These are phyloP conservation scores for Populus pruinosa DNA, from an alignment of 345 rosid species.

Conservation along the genomic window DNA sequence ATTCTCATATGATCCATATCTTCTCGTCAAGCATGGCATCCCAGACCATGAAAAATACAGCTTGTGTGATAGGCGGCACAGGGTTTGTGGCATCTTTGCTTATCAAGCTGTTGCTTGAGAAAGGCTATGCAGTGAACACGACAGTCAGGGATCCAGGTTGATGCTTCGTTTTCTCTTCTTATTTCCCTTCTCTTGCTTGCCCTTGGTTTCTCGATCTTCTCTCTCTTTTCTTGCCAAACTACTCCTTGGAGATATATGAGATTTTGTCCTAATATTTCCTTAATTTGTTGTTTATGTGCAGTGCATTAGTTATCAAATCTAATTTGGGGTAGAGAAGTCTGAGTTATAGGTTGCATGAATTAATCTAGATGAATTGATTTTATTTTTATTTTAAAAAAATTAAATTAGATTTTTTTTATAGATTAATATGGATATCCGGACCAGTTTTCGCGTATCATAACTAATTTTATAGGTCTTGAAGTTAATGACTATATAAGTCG, in stretches of 20 bases:
- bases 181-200: neutral
- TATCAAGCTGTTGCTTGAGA: conserved; percentile 62
- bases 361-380: no score
- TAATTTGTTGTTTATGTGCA: no score
- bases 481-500: no score
- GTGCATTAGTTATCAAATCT: no score
- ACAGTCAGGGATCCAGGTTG: conserved; percentile 75
- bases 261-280: neutral
- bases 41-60: conserved; percentile 38
- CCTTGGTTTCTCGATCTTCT: neutral
- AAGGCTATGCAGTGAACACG: conserved; percentile 74
- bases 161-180: conserved; percentile 9
- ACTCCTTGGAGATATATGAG: neutral
- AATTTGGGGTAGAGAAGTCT: no score
- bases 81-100: conserved; percentile 77
- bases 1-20: no score
- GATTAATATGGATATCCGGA: no score
- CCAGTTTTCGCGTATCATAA: no score
- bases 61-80: conserved; percentile 77
- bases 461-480: no score
- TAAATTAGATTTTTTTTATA: no score
- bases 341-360: no score
- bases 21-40: conserved; percentile 22
- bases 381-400: no score
- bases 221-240: neutral